Base-by-base conservation (phyloP, 371 early-diverging fungal genomes). In the Mortierella polycephala region DNA sequence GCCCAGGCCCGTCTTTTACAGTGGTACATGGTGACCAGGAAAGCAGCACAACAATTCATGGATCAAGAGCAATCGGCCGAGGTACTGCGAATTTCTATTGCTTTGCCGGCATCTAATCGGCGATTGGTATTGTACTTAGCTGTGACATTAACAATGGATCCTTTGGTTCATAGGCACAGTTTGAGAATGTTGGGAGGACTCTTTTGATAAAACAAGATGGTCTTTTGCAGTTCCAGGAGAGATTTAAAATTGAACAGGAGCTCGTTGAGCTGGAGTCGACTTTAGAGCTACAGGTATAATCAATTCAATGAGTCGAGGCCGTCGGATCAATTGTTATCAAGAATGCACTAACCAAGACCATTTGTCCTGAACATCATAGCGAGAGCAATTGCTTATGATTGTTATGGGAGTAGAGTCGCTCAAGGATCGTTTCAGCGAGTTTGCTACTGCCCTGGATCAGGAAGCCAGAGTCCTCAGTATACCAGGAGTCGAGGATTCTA, bases 1-100 rank as follows among this genome's bases (percentile, higher is more conserved):
- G 60, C 73, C 2, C 79, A 79, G n/a, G 63, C 63, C 7, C 56
- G 72, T 13, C 69, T 79, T 16, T n/a, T 79, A 52, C 79, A 79
- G 50, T 69, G 64, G 69, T 64, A 65, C 23, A 18, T 59, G 45
- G 62, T 69, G 73, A 52, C 14, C 41, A 64, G 55, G 53, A 49
- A 50, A 18, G 55, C 62, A 5, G 18, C 40, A 6, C 21, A 54
- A 14, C 55, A 69, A 7, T 73, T 73, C 52, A 7, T 45, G 42
- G 50, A 59, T 5, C 67, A 73, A 42, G 70, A 79, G 39, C 54
- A 49, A 30, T 56, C 58, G 6, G 73, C 64, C 14, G 42, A 70
- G 67, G 76, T 76, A 21, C 20, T 13, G 41, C 6, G 45, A 18
- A 11, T 8, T 45, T 2, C n/a, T 2, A 18, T 49, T 61, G 37